Evolutionary conservation across 768 basidiomycete species (phyloP), one percentile per base, ranked within the genome.

Genomic region (Leccinum ochraceum): DNA sequence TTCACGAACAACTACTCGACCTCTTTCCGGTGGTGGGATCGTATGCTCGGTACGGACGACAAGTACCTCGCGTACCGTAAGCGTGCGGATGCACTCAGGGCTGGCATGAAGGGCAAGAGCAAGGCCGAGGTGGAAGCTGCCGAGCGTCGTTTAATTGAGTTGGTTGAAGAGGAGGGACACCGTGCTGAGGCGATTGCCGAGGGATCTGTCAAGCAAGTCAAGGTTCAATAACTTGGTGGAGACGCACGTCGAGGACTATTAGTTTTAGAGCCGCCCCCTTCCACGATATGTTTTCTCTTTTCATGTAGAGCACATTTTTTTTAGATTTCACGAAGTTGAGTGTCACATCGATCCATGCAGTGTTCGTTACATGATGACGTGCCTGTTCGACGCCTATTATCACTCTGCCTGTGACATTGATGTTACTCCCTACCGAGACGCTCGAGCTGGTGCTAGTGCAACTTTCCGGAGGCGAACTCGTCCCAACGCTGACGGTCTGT

Each of bases 1-100:
- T 96, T 95, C 80, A 86, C 86, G 54, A 94, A 95, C 81, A 95
- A 95, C 80, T 96, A 83, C 74, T 91, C 92, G 10, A 95, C 94
- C 6, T 92, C 89, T 22, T 97, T 97, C 86, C 86, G 94, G 44
- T 96, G 92, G 89, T 93, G 90, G 75, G 96, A 98, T 74, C 82
- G 83, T 60, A 76, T 94, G 65, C 88, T 92, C 69, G 95, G 95
- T 54, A 98, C 96, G 0, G 96, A 99, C 69, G 75, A 80, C 75
- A 94, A 92, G 79, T 98, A 97, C 78, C 85, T 80, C 26, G 87
- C 84, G 37, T 94, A 95, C 80, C 85, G 88, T 62, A 79, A 77
- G 51, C 85, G 86, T 39, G 75, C 95, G 26, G 74, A 79, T 24
- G 85, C 83, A 7, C 87, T 85, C 59, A 87, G 87, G 79, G 76